Evolutionary conservation across 2,329 filamentous ascomycete species (phyloP).

Genomic region (Albifimbria verrucaria): DNA sequence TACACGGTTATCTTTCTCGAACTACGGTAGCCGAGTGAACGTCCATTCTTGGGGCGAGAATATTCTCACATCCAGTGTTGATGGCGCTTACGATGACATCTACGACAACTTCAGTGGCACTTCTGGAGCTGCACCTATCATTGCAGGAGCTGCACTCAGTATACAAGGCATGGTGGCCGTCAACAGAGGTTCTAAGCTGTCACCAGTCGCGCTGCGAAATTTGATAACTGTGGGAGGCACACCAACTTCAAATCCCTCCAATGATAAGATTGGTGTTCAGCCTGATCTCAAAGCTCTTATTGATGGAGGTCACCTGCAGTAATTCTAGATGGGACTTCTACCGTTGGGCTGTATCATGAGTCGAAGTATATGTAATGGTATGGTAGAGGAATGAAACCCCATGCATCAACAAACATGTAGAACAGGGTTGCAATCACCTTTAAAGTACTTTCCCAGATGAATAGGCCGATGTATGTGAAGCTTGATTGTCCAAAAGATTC

Average conservation of each 20-base stretch:
- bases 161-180: conserved; percentile 4
- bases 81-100: neutral
- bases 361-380: no score
- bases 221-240: conserved; percentile 3
- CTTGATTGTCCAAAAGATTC: no score
- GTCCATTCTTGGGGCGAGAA: conserved; percentile 6
- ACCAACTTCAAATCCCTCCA: neutral
- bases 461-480: no score
- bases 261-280: conserved; percentile 3
- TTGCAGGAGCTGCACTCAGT: conserved; percentile 5
- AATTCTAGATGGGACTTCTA: no score
- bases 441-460: no score
- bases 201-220: neutral
- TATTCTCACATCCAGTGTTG: conserved; percentile 3
- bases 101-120: conserved; percentile 3
- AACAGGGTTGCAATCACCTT: no score
- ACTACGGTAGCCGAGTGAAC: conserved; percentile 3
- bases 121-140: conserved; percentile 3
- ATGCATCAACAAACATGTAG: no score
- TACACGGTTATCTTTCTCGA: neutral
- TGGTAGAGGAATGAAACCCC: no score
- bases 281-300: conserved; percentile 3
- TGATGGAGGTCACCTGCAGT: conserved; percentile 4
- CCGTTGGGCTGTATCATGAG: no score
- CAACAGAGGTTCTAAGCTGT: conserved; percentile 4